Conservation (phyloP, 495 filamentous ascomycete species). For the Hyaloscypha hepaticicola region DNA sequence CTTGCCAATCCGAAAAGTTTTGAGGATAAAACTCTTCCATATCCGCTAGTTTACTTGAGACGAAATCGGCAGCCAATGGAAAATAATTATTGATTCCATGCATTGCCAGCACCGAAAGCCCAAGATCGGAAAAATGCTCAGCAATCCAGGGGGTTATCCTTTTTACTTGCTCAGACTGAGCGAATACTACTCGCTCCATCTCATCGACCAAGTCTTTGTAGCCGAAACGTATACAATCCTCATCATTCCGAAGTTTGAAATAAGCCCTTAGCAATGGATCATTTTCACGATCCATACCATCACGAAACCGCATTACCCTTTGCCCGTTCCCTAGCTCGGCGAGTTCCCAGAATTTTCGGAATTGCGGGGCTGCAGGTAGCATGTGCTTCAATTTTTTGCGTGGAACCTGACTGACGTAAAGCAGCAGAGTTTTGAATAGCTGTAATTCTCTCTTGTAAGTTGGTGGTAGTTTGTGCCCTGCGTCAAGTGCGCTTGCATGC, state of each 20-base stretch:
- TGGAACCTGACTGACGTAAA: neutral
- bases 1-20: neutral
- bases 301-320: neutral
- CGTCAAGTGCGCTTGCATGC: neutral
- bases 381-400: neutral
- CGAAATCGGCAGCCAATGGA: neutral
- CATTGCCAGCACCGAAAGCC: constrained; percentile 40
- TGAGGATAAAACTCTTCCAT: neutral
- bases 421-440: neutral
- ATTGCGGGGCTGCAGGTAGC: neutral
- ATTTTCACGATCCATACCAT: neutral
- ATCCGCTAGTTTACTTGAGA: neutral
- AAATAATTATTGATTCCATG: constrained; percentile 42
- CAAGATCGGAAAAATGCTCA: constrained; percentile 42
- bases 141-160: constrained; percentile 41
- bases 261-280: neutral
- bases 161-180: constrained; percentile 35
- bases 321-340: neutral
- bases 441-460: neutral
- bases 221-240: constrained; percentile 32
- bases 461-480: neutral
- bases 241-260: constrained; percentile 11
- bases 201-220: constrained; percentile 45
- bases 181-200: constrained; percentile 43
- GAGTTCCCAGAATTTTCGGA: neutral